Conservation (phyloP, 257 asterid species). For the Dorcoceras hygrometricum region DNA sequence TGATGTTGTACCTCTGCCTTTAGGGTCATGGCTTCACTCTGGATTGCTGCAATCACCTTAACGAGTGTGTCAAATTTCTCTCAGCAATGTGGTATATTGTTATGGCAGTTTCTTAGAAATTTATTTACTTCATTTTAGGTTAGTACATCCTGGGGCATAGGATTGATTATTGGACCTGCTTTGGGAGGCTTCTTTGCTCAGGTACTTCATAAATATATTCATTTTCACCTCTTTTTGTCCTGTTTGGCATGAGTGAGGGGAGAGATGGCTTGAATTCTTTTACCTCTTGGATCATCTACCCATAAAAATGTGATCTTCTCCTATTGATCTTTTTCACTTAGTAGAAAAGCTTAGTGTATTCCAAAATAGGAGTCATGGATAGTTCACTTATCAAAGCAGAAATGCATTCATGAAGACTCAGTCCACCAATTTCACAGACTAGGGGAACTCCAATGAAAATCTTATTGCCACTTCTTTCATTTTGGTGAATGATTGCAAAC, state of each 20-base stretch:
- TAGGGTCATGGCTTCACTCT: not conserved
- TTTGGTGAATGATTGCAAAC: constrained; percentile 11
- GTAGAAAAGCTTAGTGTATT: constrained; percentile 1
- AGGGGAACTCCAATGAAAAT: not conserved
- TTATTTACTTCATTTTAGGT: constrained; percentile 40
- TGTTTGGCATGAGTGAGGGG: not conserved
- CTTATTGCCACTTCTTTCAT: not conserved
- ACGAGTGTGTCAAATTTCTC: not conserved
- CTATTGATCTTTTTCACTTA: not conserved
- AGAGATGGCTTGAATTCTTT: constrained; percentile 1
- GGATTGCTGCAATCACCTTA: not conserved
- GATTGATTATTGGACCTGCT: constrained; percentile 85
- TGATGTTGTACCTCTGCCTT: not conserved
- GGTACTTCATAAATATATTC: constrained; percentile 35
- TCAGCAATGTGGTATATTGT: constrained; percentile 6
- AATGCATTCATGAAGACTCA: not conserved
- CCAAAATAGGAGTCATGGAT: not conserved
- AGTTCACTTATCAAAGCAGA: not conserved
- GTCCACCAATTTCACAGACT: too few relatives aligned
- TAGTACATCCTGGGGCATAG: constrained; percentile 85
- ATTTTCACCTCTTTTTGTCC: not conserved
- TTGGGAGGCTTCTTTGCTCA: constrained; percentile 87
- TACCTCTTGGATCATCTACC: too few relatives aligned
- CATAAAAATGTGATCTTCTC: not conserved
- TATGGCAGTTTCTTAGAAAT: constrained; percentile 13